These are phyloP conservation scores for Hypoxylon sp. DNA, from an alignment of 2,329 filamentous ascomycete species.

Conservation along the genomic window DNA sequence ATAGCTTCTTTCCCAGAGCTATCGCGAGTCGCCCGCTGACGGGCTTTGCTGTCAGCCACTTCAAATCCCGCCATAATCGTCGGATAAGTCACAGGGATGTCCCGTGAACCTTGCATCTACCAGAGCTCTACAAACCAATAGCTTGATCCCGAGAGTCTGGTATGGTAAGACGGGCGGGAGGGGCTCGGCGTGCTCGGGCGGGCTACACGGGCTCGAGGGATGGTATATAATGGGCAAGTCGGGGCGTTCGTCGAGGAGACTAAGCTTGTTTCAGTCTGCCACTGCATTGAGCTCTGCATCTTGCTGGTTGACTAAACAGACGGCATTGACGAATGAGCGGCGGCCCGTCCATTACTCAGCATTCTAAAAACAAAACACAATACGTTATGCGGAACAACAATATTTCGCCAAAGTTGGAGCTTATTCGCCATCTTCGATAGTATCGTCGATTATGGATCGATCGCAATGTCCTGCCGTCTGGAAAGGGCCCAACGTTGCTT, in stretches of 20 bases:
- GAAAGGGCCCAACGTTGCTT: conserved; percentile 18
- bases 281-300: conserved; percentile 27
- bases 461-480: conserved; percentile 36
- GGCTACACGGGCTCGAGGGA: conserved; percentile 22
- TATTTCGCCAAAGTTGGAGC: conserved; percentile 3
- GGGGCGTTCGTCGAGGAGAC: conserved; percentile 16
- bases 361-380: conserved; percentile 40
- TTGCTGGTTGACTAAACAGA: conserved; percentile 33
- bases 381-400: conserved; percentile 18
- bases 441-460: conserved; percentile 24
- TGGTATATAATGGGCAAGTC: conserved; percentile 21
- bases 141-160: conserved; percentile 36
- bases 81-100: conserved; percentile 3
- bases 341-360: conserved; percentile 32
- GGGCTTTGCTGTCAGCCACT: conserved; percentile 32
- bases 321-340: conserved; percentile 29
- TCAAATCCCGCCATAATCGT: conserved; percentile 33
- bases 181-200: not conserved
- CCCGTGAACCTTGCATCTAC: conserved; percentile 22
- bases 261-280: conserved; percentile 25
- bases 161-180: conserved; percentile 26
- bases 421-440: conserved; percentile 20
- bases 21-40: conserved; percentile 10
- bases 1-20: conserved; percentile 19
- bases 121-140: conserved; percentile 30